These are phyloP conservation scores for Fusarium longipes DNA, from an alignment of 2,329 filamentous ascomycete species.

Conservation along the genomic window DNA sequence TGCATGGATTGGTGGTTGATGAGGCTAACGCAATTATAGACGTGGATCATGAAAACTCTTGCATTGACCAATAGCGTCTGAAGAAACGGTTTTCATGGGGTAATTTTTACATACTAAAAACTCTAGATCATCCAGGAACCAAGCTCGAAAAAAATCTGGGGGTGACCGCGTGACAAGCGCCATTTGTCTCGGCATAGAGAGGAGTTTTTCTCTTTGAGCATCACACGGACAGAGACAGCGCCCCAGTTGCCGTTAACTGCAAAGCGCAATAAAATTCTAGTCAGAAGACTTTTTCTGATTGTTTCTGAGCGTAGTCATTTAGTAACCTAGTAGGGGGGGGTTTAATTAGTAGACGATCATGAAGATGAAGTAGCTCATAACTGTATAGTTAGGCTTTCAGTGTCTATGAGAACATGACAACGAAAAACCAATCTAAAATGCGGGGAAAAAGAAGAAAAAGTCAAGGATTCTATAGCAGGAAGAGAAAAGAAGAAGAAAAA, in stretches of 20 bases:
- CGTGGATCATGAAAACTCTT: conserved; percentile 26
- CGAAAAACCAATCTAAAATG: conserved; percentile 33
- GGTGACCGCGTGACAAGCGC: conserved; percentile 44
- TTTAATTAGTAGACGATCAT: background rate
- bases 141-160: conserved; percentile 26
- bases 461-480: background rate
- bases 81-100: conserved; percentile 44
- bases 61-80: conserved; percentile 18
- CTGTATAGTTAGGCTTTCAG: conserved; percentile 2
- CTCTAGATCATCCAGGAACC: conserved; percentile 44
- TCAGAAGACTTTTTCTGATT: conserved; percentile 14
- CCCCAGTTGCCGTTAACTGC: conserved; percentile 44
- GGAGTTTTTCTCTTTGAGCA: conserved; percentile 7
- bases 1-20: too few species aligned
- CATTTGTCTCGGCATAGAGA: conserved; percentile 28
- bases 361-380: background rate
- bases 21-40: conserved; percentile 19
- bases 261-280: conserved; percentile 31
- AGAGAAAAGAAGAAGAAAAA: background rate
- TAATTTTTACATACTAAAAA: conserved; percentile 48
- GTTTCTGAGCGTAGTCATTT: too few species aligned
- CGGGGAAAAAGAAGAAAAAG: conserved; percentile 31
- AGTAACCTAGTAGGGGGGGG: too few species aligned
- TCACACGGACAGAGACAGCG: conserved; percentile 36
- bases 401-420: conserved; percentile 33